phyloP scores from a whole-genome alignment of 345 rosid genomes.

The Arabidopsis thaliana region TAIR10.1 NC_003071.7:10079501-10080000 shows the following conservation, averaged over 20 bases:
- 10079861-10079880: background rate
- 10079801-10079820: slow-evolving; percentile 76
- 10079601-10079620: slow-evolving; percentile 18
- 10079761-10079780: slow-evolving; percentile 13
- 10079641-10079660: slow-evolving; percentile 29
- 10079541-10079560: slow-evolving; percentile 12
- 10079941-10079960: slow-evolving; percentile 12
- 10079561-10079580: slow-evolving; percentile 12
- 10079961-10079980: slow-evolving; percentile 34
- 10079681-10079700: slow-evolving; percentile 2
- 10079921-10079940: slow-evolving; percentile 32
- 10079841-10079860: slow-evolving; percentile 56
- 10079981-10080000: slow-evolving; percentile 14
- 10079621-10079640: slow-evolving; percentile 31
- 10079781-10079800: slow-evolving; percentile 65
- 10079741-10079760: slow-evolving; percentile 16
- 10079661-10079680: slow-evolving; percentile 25
- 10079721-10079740: background rate
- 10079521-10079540: slow-evolving; percentile 36
- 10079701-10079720: slow-evolving; percentile 21
- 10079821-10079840: slow-evolving; percentile 57
- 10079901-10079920: slow-evolving; percentile 31
- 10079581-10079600: slow-evolving; percentile 18
- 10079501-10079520: slow-evolving; percentile 26
- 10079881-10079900: background rate